These are phyloP conservation scores for Alnus rubra DNA, from an alignment of 306 rosid genomes.

Conservation along the genomic window DNA sequence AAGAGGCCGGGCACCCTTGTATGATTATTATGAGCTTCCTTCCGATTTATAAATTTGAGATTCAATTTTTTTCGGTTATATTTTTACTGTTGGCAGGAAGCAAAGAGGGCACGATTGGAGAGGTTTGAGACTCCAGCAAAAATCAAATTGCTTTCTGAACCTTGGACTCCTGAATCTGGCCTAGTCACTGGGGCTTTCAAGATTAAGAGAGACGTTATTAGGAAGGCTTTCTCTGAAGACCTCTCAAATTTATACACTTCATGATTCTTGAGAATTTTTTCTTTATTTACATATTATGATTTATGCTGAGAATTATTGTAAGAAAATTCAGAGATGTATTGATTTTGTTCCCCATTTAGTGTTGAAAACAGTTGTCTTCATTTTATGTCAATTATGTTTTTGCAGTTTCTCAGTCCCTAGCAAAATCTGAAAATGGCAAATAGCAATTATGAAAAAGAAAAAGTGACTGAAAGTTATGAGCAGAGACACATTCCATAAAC, in stretches of 20 bases:
- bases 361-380: no score
- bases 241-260: slow-evolving; percentile 58
- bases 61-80: not conserved
- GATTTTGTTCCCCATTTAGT: no score
- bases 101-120: slow-evolving; percentile 72
- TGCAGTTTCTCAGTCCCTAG: no score
- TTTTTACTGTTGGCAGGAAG: slow-evolving; percentile 57
- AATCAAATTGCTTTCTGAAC: slow-evolving; percentile 60
- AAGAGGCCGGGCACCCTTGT: slow-evolving; percentile 4
- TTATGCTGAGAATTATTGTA: slow-evolving; percentile 22
- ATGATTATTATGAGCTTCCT: slow-evolving; percentile 4
- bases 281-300: slow-evolving; percentile 9
- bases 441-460: no score
- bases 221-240: slow-evolving; percentile 68
- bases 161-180: slow-evolving; percentile 92
- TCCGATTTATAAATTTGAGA: not conserved
- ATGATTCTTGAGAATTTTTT: slow-evolving; percentile 23
- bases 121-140: slow-evolving; percentile 89
- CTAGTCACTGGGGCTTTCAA: slow-evolving; percentile 95
- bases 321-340: slow-evolving; percentile 6
- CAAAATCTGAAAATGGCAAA: no score
- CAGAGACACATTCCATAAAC: no score
- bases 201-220: slow-evolving; percentile 81
- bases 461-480: no score
- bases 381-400: no score